Evolutionary conservation across 192 early-diverging fungal species (phyloP).

Genomic region (Backusella luteola): DNA sequence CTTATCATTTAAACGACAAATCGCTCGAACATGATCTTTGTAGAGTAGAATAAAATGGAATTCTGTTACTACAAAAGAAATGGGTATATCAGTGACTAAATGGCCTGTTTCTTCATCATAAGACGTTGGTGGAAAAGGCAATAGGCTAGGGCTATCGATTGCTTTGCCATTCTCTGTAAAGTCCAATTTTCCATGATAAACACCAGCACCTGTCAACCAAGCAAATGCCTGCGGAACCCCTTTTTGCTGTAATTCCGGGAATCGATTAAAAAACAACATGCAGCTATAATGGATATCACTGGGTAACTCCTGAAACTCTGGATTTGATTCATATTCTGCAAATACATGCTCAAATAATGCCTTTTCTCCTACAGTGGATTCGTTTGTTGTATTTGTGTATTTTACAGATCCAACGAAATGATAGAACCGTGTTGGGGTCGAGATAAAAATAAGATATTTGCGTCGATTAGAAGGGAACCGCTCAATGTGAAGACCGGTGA

Average conservation of each 20-base stretch:
- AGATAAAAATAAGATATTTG: slow-evolving; percentile 77
- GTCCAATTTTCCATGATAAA: slow-evolving; percentile 80
- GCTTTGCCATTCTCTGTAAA: slow-evolving; percentile 75
- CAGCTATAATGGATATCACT: slow-evolving; percentile 52
- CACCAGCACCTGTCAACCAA: slow-evolving; percentile 87
- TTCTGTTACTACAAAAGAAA: slow-evolving; percentile 79
- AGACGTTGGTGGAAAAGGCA: slow-evolving; percentile 20
- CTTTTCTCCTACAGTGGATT: slow-evolving; percentile 35
- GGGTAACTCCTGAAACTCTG: slow-evolving; percentile 60
- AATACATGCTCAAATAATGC: slow-evolving; percentile 81
- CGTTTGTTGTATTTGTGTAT: slow-evolving; percentile 36
- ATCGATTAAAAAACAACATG: slow-evolving; percentile 67
- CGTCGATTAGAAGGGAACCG: slow-evolving; percentile 66
- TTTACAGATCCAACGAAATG: slow-evolving; percentile 79
- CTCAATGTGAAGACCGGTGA: slow-evolving; percentile 80
- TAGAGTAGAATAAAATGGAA: slow-evolving; percentile 90
- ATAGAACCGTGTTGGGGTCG: slow-evolving; percentile 87
- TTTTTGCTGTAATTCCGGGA: slow-evolving; percentile 61
- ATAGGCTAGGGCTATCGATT: slow-evolving; percentile 35
- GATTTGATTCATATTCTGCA: slow-evolving; percentile 59
- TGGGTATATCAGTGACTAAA: slow-evolving; percentile 53
- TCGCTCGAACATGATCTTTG: slow-evolving; percentile 67
- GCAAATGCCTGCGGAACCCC: slow-evolving; percentile 76
- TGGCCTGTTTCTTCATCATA: slow-evolving; percentile 36
- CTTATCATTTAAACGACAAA: slow-evolving; percentile 77